Conservation (phyloP, 2,329 filamentous ascomycete genomes). For the Fusarium sp. region DNA sequence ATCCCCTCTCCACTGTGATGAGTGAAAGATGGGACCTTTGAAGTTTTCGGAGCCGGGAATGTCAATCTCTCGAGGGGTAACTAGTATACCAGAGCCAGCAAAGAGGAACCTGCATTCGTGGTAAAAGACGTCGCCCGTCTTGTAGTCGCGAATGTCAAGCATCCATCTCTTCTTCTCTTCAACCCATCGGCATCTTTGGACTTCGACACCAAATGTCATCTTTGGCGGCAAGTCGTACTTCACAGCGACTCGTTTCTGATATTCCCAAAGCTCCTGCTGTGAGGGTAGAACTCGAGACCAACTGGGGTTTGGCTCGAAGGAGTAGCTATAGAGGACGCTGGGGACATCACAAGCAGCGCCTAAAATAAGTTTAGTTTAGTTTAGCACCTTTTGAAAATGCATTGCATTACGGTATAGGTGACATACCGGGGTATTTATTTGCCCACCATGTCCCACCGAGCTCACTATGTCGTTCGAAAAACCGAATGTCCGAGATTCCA, state of each 20-base stretch:
- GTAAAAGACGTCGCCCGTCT: background rate
- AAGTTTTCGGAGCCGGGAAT: background rate
- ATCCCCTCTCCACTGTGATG: background rate
- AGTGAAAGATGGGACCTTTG: background rate
- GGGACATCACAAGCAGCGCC: constrained; percentile 10
- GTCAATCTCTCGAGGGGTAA: background rate
- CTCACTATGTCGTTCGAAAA: background rate
- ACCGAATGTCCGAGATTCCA: background rate
- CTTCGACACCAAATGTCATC: background rate
- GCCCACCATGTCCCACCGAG: constrained; percentile 1
- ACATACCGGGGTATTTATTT: constrained; percentile 2
- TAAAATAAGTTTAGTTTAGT: background rate
- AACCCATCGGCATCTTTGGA: background rate
- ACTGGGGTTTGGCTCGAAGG: background rate
- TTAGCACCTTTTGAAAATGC: background rate
- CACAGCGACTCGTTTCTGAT: background rate
- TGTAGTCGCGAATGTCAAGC: background rate
- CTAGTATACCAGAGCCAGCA: background rate
- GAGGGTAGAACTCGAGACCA: background rate
- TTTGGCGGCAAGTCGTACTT: background rate
- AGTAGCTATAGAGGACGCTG: background rate
- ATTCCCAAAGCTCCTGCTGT: background rate
- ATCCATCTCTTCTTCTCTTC: background rate
- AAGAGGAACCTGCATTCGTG: background rate
- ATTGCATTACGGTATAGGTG: fast-evolving